Evolutionary conservation across 768 basidiomycete genomes (phyloP), one percentile per base, ranked within the genome.

Genomic region (Lactarius deliciosus): DNA sequence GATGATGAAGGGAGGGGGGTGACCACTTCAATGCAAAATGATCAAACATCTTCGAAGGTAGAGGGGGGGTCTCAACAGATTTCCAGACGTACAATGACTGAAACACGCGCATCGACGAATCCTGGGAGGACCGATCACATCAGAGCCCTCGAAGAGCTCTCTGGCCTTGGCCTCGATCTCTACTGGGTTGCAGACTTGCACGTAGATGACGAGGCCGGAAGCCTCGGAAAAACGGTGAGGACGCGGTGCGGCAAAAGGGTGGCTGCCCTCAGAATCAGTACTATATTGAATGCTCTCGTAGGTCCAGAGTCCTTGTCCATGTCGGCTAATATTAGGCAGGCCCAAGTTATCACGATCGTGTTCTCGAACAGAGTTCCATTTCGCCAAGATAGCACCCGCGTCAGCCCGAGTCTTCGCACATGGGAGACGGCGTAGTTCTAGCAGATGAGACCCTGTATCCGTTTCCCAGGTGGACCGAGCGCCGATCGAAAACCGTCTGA

Each of bases 61-160:
- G 60, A 38, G 43, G 57, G 47, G 28, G 22, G 25, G 54, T 32
- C 34, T 34, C 28, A 55, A 69, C 43, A 47, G 22, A 65, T 47
- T 54, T 20, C 59, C 43, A 53, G 28, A 74, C 82, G 73, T 69
- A 83, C 85, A 72, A 70, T 84, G 85, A 38, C 36, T 38, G 36
- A 3, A 32, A 86, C 85, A 86, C 86, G 85, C 0, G 77, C 75
- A 66, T 86, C 85, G 16, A 86, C 82, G 62, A 86, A 82, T 0
- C 86, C 85, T 13, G 86, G 86, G 5, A 86, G 74, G 3, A 88
- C 75, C 28, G 55, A 85, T 75, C 59, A 78, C 74, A 57, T 79
- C 73, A 38, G 73, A 71, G 50, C 69, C 72, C 32, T 53, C 65
- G n/a, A 70, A 70, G 15, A 60, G 41, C 25, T 22, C 54, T 18